Evolutionary conservation across 305 asterid species (phyloP).

Genomic region (Fraxinus latifolia): DNA sequence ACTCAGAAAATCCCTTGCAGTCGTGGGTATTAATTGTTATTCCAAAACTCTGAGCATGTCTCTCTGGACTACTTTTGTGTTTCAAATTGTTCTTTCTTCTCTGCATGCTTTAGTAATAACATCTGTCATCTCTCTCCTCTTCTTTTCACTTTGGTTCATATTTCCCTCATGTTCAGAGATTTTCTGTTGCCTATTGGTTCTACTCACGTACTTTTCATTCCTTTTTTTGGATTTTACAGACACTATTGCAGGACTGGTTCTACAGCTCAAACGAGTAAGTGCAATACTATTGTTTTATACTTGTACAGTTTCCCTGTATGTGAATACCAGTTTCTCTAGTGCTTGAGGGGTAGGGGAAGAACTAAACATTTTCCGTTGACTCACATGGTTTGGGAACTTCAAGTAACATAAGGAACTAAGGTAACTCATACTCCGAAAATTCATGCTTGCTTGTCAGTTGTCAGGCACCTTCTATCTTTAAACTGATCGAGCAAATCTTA

Average conservation of each 20-base stretch:
- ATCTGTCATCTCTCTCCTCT: background rate
- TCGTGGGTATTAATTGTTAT: conserved; percentile 45
- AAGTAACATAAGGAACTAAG: background rate
- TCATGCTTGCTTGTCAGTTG: background rate
- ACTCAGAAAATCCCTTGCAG: conserved; percentile 51
- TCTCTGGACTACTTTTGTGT: background rate
- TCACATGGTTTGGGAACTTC: background rate
- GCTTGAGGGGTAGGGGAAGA: conserved; percentile 4
- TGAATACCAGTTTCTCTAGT: background rate
- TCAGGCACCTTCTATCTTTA: background rate
- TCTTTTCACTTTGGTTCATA: background rate
- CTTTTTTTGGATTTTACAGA: conserved; percentile 36
- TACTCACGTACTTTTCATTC: conserved; percentile 4
- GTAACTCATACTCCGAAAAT: background rate
- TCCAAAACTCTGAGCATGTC: conserved; percentile 11
- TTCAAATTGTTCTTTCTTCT: background rate
- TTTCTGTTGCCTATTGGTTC: background rate
- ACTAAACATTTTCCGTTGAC: background rate
- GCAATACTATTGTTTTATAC: conserved; percentile 9
- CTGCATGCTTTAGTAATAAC: conserved; percentile 6
- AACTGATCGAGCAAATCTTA: background rate
- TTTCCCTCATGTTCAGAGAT: background rate
- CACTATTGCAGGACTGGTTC: conserved; percentile 79
- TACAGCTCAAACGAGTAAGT: conserved; percentile 58
- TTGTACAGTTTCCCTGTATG: conserved; percentile 12